Conservation (phyloP, 768 basidiomycete species). For the Candolleomyces eurysporus region DNA sequence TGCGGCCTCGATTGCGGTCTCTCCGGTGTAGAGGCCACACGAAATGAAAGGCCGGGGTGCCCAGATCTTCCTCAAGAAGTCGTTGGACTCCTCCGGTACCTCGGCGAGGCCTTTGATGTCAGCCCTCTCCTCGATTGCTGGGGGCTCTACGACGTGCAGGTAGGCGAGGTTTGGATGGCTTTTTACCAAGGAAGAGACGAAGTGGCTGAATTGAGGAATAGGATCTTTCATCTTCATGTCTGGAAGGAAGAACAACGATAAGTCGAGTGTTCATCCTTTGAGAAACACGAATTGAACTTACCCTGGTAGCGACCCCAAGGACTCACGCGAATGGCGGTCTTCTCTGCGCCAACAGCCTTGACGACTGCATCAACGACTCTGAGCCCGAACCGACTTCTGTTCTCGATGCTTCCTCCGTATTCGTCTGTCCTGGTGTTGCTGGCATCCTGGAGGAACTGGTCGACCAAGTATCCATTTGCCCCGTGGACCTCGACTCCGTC, state of each 20-base stretch:
- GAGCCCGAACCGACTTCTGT: conserved; percentile 53
- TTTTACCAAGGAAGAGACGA: conserved; percentile 38
- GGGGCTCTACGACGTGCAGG: conserved; percentile 48
- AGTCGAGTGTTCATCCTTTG: conserved; percentile 16
- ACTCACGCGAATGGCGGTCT: conserved; percentile 53
- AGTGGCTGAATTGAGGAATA: conserved; percentile 49
- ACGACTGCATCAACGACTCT: conserved; percentile 53
- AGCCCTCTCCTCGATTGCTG: conserved; percentile 10
- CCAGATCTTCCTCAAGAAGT: conserved; percentile 48
- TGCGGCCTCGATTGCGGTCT: conserved; percentile 34
- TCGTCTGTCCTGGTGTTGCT: conserved; percentile 58
- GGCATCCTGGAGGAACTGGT: conserved; percentile 63
- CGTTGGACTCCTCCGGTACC: conserved; percentile 29
- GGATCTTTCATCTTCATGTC: conserved; percentile 57
- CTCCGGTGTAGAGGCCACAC: conserved; percentile 43
- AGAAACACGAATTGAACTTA: conserved; percentile 8
- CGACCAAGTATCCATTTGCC: conserved; percentile 48
- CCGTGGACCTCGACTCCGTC: conserved; percentile 52
- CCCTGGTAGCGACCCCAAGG: conserved; percentile 50
- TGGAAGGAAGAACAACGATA: conserved; percentile 7
- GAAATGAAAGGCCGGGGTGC: conserved; percentile 35
- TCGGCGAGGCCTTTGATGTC: conserved; percentile 12
- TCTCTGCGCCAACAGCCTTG: conserved; percentile 50
- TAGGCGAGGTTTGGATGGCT: conserved; percentile 47
- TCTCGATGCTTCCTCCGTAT: conserved; percentile 68